Base-by-base conservation (phyloP, 1,284 basidiomycete species). In the Ustilago sp. region DNA sequence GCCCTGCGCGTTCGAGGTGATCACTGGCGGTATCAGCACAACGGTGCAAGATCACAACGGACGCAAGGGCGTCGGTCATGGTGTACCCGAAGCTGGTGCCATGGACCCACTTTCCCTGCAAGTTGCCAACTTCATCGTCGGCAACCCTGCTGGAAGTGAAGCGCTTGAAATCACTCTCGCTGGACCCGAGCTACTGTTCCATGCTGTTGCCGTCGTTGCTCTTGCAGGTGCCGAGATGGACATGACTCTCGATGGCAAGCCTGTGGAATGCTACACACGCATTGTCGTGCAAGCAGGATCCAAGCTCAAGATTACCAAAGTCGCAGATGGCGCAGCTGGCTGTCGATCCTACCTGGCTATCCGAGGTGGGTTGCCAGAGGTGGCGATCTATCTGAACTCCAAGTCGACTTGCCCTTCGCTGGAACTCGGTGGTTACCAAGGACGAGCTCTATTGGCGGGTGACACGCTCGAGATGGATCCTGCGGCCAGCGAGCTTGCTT, bases 51-150 rank as follows among this genome's bases (percentile, higher is more conserved):
- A 92, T 79, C 58, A 61, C 13, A 88, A 90, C 23, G 90, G 90
- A 1, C 88, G 92, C 15, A 85, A 83, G 8, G 70, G 77, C 0
- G 87, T 89, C 1, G 89, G 90, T 0, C 86, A 89, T 48, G 92
- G 92, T 13, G 89, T 92, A 9, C 92, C 92, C 0, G 88, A 87
- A n/a, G 89, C 90, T 65, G 92, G 92, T 0, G 90, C 91, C 0
- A 90, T 91, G 89, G 92, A 93, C 81, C 79, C 87, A 11, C 84
- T 90, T 8, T 89, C 91, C 0, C 90, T 91, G 80, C 86, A 88
- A 47, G 87, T 88, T 0, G 91, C 90, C 12, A 92, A 92, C 78
- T 72, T 90, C 39, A 87, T 93, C 13, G 90, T 89, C 9, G 90
- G 90, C 8, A 93, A 93, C 80, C 73, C 86, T 0, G 78, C 84